Conservation (phyloP, 2,329 filamentous ascomycete genomes). For the Hymenoscyphus fraxineus region DNA sequence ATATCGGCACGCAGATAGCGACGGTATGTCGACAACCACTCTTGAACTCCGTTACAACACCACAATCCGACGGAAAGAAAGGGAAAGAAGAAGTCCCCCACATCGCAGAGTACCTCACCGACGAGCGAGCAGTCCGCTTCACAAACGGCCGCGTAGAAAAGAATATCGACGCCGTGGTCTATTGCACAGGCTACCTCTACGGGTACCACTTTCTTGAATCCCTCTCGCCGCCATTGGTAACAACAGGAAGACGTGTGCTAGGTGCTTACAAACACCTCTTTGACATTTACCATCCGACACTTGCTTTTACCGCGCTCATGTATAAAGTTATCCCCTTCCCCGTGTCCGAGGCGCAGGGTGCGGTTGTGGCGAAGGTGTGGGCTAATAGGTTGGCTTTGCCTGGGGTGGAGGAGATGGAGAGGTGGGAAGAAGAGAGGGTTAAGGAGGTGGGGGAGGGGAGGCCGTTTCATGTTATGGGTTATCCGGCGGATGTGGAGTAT, state of each 20-base stretch:
- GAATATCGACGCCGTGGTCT: constrained; percentile 72
- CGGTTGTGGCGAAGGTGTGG: constrained; percentile 74
- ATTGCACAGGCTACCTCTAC: constrained; percentile 88
- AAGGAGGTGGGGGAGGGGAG: constrained; percentile 41
- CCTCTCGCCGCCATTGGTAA: constrained; percentile 54
- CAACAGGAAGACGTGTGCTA: constrained; percentile 64
- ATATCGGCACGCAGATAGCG: constrained; percentile 76
- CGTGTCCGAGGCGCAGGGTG: constrained; percentile 72
- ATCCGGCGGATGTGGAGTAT: constrained; percentile 62
- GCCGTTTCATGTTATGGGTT: constrained; percentile 47
- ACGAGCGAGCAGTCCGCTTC: constrained; percentile 61
- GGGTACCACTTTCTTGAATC: constrained; percentile 67
- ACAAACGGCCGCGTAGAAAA: constrained; percentile 60
- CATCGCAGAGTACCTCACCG: constrained; percentile 54
- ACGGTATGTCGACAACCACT: constrained; percentile 56
- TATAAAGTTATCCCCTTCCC: constrained; percentile 89
- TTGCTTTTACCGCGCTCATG: constrained; percentile 72
- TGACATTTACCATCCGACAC: constrained; percentile 68
- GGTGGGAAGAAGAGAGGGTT: constrained; percentile 56
- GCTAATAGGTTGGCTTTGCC: constrained; percentile 67
- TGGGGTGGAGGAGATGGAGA: constrained; percentile 56
- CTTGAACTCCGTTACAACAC: constrained; percentile 59
- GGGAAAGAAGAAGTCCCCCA: constrained; percentile 49
- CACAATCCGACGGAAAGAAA: constrained; percentile 37
- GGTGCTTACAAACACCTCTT: constrained; percentile 79